Percentiles rank a stretch among this genome's conserved stretches.
These are phyloP conservation scores for Suhomyces maxii DNA, from an alignment of 1,139 yeast species.

Conservation along the genomic window DNA sequence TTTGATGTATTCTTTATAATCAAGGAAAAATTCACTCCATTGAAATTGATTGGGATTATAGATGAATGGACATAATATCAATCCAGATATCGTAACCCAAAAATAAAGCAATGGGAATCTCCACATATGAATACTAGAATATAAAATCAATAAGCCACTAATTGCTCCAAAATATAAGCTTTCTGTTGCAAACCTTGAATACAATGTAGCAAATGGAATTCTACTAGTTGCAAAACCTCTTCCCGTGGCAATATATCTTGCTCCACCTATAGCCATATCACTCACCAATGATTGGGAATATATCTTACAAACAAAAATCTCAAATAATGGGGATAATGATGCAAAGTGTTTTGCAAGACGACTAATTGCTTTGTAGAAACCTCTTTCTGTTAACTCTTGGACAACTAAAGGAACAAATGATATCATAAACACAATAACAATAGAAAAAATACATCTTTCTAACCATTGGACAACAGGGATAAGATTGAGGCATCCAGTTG, in stretches of 20 bases:
- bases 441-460: constrained; percentile 49
- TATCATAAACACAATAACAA: constrained; percentile 49
- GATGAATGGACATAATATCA: constrained; percentile 49
- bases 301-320: constrained; percentile 52
- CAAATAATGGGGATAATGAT: constrained; percentile 54
- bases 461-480: constrained; percentile 54
- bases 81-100: constrained; percentile 49
- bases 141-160: constrained; percentile 40
- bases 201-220: constrained; percentile 43
- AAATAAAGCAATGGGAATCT: constrained; percentile 44
- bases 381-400: constrained; percentile 54
- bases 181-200: constrained; percentile 48
- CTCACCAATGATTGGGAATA: constrained; percentile 50
- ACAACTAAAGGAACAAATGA: constrained; percentile 52
- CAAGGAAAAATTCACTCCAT: constrained; percentile 50
- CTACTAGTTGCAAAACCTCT: constrained; percentile 55
- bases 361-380: constrained; percentile 44
- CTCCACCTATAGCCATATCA: constrained; percentile 54
- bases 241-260: constrained; percentile 55
- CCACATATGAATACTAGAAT: constrained; percentile 51
- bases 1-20: constrained; percentile 39
- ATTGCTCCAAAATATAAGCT: constrained; percentile 47
- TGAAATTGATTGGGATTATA: constrained; percentile 55
- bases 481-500: constrained; percentile 48
- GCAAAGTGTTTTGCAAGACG: constrained; percentile 48